phyloP scores from a whole-genome alignment of 306 rosid species.

The Cicer cuneatum region DNA sequence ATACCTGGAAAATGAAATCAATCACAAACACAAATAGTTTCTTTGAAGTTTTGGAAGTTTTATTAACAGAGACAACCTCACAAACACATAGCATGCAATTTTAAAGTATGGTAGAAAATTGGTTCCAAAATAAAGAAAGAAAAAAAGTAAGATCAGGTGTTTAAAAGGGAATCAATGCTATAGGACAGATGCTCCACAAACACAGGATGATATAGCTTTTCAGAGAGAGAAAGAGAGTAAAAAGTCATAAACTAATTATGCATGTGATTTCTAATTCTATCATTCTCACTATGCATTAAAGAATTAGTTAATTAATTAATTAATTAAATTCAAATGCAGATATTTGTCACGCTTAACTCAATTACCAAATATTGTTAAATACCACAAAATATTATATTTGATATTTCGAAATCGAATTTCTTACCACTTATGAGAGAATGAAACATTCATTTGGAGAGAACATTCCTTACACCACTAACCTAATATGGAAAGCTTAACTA shows the following conservation, averaged over 20 bases:
- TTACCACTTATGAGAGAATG: constrained; percentile 9
- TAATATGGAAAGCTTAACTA: neutral
- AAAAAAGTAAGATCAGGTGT: constrained; percentile 42
- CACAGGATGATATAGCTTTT: constrained; percentile 19
- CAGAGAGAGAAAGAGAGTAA: neutral
- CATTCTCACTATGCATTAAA: constrained; percentile 8
- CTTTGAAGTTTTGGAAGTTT: constrained; percentile 24
- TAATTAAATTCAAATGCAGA: too few species aligned
- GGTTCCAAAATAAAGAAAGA: constrained; percentile 28
- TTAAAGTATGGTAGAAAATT: constrained; percentile 27
- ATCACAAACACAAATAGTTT: neutral
- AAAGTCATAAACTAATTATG: constrained; percentile 34
- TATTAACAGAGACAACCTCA: constrained; percentile 8
- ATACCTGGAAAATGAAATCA: constrained; percentile 29
- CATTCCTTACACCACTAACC: constrained; percentile 26
- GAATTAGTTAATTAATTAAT: too few species aligned
- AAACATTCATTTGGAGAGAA: constrained; percentile 22
- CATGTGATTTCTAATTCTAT: constrained; percentile 31
- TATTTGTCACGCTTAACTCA: too few species aligned
- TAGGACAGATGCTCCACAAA: constrained; percentile 32
- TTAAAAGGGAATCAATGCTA: constrained; percentile 32
- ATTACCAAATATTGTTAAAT: too few species aligned
- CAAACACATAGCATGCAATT: constrained; percentile 44
- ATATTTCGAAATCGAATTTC: too few species aligned
- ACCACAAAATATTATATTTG: too few species aligned